phyloP scores from a whole-genome alignment of 768 basidiomycete species.

The Tylopilus plumbeoviolaceoides region DNA sequence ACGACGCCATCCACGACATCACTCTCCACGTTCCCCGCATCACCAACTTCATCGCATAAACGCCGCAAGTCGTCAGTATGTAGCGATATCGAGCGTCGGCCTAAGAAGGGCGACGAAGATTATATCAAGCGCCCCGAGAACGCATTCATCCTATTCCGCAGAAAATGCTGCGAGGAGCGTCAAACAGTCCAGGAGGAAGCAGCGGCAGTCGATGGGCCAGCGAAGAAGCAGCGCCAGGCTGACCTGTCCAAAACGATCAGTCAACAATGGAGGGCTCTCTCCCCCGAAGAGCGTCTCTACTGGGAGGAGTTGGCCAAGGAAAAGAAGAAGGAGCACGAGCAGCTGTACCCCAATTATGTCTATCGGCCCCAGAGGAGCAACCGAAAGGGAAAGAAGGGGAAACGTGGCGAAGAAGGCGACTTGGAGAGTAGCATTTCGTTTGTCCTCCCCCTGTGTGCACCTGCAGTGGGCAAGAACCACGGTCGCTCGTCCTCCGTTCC shows the following conservation, averaged over 20 bases:
- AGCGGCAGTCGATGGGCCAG: slow-evolving; percentile 31
- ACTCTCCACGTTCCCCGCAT: slow-evolving; percentile 31
- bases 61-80: slow-evolving; percentile 50
- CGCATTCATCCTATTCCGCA: slow-evolving; percentile 81
- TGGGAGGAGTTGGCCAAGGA: slow-evolving; percentile 79
- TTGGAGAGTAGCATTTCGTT: slow-evolving; percentile 51
- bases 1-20: slow-evolving; percentile 35
- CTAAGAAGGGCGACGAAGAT: slow-evolving; percentile 70
- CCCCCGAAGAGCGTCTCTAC: slow-evolving; percentile 59
- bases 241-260: slow-evolving; percentile 81
- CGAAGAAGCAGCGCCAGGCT: slow-evolving; percentile 74
- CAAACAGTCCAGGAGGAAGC: slow-evolving; percentile 53
- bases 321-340: slow-evolving; percentile 76
- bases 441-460: slow-evolving; percentile 36
- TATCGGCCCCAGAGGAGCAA: slow-evolving; percentile 65
- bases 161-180: slow-evolving; percentile 72
- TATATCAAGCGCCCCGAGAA: slow-evolving; percentile 84
- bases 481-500: slow-evolving; percentile 55
- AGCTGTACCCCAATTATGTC: slow-evolving; percentile 71
- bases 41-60: slow-evolving; percentile 39
- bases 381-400: slow-evolving; percentile 45
- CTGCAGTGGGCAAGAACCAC: slow-evolving; percentile 39
- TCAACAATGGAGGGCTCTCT: slow-evolving; percentile 72
- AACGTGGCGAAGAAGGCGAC: slow-evolving; percentile 40
- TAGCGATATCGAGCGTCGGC: slow-evolving; percentile 46